Evolutionary conservation across 2,329 filamentous ascomycete genomes (phyloP), one percentile per base, ranked within the genome.

Genomic region (Aspergillus tanneri): DNA sequence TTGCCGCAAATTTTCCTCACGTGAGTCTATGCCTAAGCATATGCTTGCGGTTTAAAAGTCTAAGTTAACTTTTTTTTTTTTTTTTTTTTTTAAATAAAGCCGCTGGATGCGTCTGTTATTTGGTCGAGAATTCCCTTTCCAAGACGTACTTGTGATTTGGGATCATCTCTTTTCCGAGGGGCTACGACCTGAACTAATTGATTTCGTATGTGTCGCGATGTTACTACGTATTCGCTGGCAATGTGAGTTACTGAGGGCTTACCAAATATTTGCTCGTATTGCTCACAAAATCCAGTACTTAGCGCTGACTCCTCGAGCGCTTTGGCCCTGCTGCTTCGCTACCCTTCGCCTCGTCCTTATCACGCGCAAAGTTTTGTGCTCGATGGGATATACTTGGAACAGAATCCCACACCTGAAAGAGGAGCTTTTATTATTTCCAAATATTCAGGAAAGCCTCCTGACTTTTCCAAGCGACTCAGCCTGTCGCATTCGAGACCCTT

Each of bases 1-100:
- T 73, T 96, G n/a, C 93, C 93, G 1, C 93, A 99, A 61, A 92
- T 99, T 42, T 99, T 97, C 64, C 74, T 97, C 19, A 95, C 97
- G 88, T 93, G 72, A 68, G 81, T 65, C 25, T 11, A 14, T 16
- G 7, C 25, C 38, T 7, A n/a, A 14, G 14, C 18, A 37, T 16
- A 21, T 12, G 25, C 34, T 28, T 23, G 7, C 27, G n/a, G 7
- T 4, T 9, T 23, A 11, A 8, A n/a, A n/a, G n/a, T n/a, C n/a
- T n/a, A n/a, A n/a, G n/a, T n/a, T n/a, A n/a, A n/a, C n/a, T n/a
- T n/a, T n/a, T n/a, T n/a, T n/a, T n/a, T n/a, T n/a, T n/a, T n/a
- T n/a, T n/a, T n/a, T n/a, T n/a, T n/a, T n/a, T n/a, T n/a, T n/a
- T 62, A 34, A 58, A 39, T 11, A 3, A 32, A 51, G 28, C 12